Conservation (phyloP, 768 basidiomycete species). For the Podaxis sp. region DNA sequence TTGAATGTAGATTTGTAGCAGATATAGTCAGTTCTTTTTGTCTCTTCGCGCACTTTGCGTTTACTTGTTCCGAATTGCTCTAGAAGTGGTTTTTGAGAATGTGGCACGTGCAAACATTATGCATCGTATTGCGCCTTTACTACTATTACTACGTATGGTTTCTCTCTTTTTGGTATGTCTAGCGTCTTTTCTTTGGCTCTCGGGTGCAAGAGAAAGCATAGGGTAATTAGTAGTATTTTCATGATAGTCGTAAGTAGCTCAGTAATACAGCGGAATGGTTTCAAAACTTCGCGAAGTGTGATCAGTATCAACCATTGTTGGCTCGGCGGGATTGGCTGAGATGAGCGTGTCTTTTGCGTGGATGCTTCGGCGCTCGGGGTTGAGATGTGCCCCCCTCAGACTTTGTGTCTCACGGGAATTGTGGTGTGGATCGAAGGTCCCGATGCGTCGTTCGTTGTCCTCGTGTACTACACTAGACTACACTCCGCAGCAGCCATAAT, state of each 20-base stretch:
- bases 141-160: slow-evolving; percentile 5
- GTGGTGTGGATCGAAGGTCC: background rate
- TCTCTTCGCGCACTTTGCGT: background rate
- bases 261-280: background rate
- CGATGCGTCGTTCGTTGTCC: background rate
- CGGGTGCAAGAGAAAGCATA: slow-evolving; percentile 7
- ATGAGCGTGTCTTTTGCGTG: background rate
- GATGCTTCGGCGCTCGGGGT: background rate
- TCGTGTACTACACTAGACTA: too few relatives aligned
- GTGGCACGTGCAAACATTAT: background rate
- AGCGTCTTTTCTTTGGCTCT: background rate
- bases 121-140: background rate
- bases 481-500: too few relatives aligned
- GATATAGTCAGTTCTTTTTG: slow-evolving; percentile 1
- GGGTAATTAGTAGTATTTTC: slow-evolving; percentile 7
- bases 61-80: slow-evolving; percentile 4
- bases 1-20: slow-evolving; percentile 9
- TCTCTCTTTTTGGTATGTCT: background rate
- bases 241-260: background rate
- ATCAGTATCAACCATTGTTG: background rate
- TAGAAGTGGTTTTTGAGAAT: background rate
- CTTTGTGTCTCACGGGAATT: background rate
- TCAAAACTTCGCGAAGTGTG: background rate
- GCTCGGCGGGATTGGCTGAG: background rate
- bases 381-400: background rate